A percentile compares a stretch with the other conserved stretches of the same genome.
phyloP scores from a whole-genome alignment of 257 asterid species.

The Ligustrum vulgare region DNA sequence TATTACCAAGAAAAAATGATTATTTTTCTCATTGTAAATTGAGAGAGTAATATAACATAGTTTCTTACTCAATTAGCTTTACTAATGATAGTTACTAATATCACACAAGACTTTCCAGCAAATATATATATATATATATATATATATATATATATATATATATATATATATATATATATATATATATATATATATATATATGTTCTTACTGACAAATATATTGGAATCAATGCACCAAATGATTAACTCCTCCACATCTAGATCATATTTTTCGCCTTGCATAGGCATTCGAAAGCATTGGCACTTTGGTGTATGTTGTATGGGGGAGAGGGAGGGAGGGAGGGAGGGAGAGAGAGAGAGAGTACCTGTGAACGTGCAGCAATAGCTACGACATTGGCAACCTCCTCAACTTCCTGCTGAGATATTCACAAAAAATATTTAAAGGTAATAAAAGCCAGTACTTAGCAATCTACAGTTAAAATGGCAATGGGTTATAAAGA shows the following conservation, averaged over 20 bases:
- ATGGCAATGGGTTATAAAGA: too few species aligned
- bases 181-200: background rate
- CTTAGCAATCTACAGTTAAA: too few species aligned
- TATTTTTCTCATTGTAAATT: background rate
- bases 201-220: background rate
- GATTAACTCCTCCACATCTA: background rate
- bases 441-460: too few species aligned
- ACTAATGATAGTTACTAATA: background rate
- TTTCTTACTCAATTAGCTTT: background rate
- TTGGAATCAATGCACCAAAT: background rate
- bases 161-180: too few species aligned
- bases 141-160: too few species aligned
- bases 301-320: background rate
- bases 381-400: too few species aligned
- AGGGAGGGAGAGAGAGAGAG: constrained; percentile 29
- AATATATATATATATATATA: too few species aligned
- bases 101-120: background rate
- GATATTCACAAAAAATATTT: too few species aligned
- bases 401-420: too few species aligned
- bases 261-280: background rate
- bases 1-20: background rate
- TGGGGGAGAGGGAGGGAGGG: background rate
- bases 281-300: background rate
- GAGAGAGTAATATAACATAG: background rate
- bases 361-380: constrained; percentile 91